A percentile compares a stretch with the other conserved stretches of the same genome.
Conservation (phyloP, 169 alveolate genomes). For the Babesia divergens region DNA sequence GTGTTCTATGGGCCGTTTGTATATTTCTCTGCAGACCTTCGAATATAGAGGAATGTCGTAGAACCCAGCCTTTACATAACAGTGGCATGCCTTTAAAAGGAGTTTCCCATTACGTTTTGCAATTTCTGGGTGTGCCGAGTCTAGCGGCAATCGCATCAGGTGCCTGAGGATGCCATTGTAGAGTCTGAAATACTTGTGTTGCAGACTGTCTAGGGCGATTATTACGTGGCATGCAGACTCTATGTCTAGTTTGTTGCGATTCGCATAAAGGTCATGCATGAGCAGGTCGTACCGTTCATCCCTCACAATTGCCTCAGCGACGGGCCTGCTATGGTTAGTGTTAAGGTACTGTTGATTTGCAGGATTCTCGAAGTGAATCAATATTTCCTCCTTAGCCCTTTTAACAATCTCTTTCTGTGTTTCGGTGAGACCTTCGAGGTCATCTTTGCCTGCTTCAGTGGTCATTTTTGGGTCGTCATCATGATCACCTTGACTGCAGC, state of each 20-base stretch:
- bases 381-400: slow-evolving; percentile 35
- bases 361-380: slow-evolving; percentile 49
- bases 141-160: slow-evolving; percentile 30
- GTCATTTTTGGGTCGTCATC: background rate
- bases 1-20: slow-evolving; percentile 1
- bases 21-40: slow-evolving; percentile 39
- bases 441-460: background rate
- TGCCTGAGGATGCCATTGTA: slow-evolving; percentile 69
- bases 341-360: slow-evolving; percentile 41
- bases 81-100: slow-evolving; percentile 52
- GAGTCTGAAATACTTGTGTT: slow-evolving; percentile 65
- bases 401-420: slow-evolving; percentile 19
- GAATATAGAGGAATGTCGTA: slow-evolving; percentile 52
- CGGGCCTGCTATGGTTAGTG: slow-evolving; percentile 41
- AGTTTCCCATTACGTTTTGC: slow-evolving; percentile 26
- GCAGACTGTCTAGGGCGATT: slow-evolving; percentile 68
- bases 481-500: background rate
- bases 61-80: slow-evolving; percentile 53
- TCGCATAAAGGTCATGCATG: slow-evolving; percentile 69
- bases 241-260: slow-evolving; percentile 71
- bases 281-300: slow-evolving; percentile 66
- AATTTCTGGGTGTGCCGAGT: background rate
- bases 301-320: slow-evolving; percentile 57
- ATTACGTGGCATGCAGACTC: slow-evolving; percentile 72
- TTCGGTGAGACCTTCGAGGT: background rate